Evolutionary conservation across 2,329 filamentous ascomycete species (phyloP).

Genomic region (Immersiporthe knoxdaviesiana): DNA sequence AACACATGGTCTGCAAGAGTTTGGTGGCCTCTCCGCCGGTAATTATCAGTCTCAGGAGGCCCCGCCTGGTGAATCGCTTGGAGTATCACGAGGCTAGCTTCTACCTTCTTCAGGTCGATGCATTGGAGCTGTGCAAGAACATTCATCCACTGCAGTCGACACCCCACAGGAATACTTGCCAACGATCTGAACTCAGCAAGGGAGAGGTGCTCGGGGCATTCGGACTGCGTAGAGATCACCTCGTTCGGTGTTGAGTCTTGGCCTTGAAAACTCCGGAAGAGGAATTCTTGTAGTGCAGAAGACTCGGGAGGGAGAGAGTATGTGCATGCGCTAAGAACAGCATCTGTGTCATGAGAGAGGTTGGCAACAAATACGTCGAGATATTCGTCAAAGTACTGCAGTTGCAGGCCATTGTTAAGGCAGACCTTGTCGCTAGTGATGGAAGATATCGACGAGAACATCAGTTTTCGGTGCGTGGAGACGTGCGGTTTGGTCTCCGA

Average conservation of each 20-base stretch:
- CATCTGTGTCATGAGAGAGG: constrained; percentile 26
- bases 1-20: constrained; percentile 42
- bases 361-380: constrained; percentile 25
- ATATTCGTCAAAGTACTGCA: constrained; percentile 43
- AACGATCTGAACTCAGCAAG: constrained; percentile 59
- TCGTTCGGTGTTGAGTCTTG: constrained; percentile 47
- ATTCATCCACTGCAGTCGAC: constrained; percentile 58
- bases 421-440: constrained; percentile 45
- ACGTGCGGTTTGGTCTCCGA: constrained; percentile 43
- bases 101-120: constrained; percentile 54
- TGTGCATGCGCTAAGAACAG: constrained; percentile 42
- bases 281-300: constrained; percentile 43
- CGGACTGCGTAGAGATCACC: constrained; percentile 52
- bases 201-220: constrained; percentile 52
- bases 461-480: constrained; percentile 39
- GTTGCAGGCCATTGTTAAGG: constrained; percentile 49
- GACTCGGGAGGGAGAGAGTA: constrained; percentile 42
- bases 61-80: constrained; percentile 57
- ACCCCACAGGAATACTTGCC: constrained; percentile 51
- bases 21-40: constrained; percentile 41
- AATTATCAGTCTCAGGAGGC: constrained; percentile 30
- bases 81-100: constrained; percentile 50
- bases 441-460: neutral
- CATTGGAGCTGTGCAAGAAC: constrained; percentile 54
- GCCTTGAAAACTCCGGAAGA: constrained; percentile 38